Evolutionary conservation across 192 early-diverging fungal genomes (phyloP).

Genomic region (Podila epicladia): DNA sequence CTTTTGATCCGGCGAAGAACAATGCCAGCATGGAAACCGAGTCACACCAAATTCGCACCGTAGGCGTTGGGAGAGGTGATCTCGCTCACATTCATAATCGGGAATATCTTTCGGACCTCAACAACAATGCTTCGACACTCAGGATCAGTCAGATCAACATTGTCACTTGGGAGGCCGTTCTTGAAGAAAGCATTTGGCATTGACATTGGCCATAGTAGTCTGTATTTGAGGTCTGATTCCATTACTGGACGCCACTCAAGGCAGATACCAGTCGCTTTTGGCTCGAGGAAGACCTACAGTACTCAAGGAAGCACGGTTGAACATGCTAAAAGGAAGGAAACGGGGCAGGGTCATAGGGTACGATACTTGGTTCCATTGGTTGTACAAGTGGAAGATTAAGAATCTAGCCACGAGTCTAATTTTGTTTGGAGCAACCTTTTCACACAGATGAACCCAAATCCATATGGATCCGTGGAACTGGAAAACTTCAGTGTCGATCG

Average conservation of each 20-base stretch:
- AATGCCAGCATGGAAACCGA: no score
- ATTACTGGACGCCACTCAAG: no score
- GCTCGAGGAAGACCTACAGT: background rate
- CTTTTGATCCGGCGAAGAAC: no score
- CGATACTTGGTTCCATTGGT: background rate
- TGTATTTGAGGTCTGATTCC: no score
- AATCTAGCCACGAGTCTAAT: background rate
- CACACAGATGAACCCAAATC: slow-evolving; percentile 21
- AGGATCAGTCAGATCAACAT: background rate
- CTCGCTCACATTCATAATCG: background rate
- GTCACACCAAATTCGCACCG: no score
- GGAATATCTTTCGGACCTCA: background rate
- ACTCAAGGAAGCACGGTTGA: background rate
- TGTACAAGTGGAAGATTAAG: no score
- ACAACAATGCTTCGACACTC: background rate
- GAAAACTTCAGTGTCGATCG: slow-evolving; percentile 76
- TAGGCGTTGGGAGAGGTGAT: no score
- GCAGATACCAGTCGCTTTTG: no score
- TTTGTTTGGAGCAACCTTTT: background rate
- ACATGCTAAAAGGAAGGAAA: background rate
- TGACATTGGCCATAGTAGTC: background rate
- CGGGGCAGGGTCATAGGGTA: slow-evolving; percentile 31
- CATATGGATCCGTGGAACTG: slow-evolving; percentile 60
- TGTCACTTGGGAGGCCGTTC: background rate
- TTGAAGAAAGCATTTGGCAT: background rate